Conservation (phyloP, 371 early-diverging fungal species). For the Aphelidium insulamus region DNA sequence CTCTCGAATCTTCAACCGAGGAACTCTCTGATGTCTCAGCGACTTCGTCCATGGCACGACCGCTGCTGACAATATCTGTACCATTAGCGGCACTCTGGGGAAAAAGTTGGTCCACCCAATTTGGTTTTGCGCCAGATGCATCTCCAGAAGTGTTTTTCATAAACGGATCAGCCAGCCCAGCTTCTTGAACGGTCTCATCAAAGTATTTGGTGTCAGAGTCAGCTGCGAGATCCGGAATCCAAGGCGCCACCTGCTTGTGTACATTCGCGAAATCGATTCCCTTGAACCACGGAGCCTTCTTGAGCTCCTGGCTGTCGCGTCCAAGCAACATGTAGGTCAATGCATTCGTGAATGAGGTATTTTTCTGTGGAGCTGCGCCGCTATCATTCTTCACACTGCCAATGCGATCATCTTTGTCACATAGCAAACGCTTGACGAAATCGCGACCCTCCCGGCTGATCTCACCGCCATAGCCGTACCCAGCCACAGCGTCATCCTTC, state of each 20-base stretch:
- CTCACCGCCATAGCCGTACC: no score
- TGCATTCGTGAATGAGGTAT: no score
- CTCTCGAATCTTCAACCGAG: not conserved
- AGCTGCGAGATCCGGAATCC: conserved; percentile 8
- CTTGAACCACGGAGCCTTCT: not conserved
- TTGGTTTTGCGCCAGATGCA: not conserved
- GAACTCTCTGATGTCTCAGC: not conserved
- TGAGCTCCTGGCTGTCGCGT: not conserved
- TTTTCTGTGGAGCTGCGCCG: no score
- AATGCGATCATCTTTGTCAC: not conserved
- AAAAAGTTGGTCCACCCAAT: not conserved
- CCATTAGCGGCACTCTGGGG: not conserved
- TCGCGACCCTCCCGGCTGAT: conserved; percentile 10
- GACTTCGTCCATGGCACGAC: not conserved
- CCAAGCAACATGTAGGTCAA: not conserved
- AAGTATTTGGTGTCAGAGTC: conserved; percentile 13
- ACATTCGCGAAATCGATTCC: not conserved
- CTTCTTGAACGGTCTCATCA: conserved; percentile 12
- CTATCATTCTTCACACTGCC: no score
- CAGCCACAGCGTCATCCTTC: no score
- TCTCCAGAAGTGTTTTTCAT: not conserved
- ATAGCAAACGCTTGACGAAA: conserved; percentile 10
- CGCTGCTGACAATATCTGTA: not conserved
- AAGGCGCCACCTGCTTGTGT: not conserved
- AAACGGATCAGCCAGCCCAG: not conserved